These are phyloP conservation scores for Thalassiosira mediterranea DNA, from an alignment of 352 stramenopile genomes.

Conservation along the genomic window DNA sequence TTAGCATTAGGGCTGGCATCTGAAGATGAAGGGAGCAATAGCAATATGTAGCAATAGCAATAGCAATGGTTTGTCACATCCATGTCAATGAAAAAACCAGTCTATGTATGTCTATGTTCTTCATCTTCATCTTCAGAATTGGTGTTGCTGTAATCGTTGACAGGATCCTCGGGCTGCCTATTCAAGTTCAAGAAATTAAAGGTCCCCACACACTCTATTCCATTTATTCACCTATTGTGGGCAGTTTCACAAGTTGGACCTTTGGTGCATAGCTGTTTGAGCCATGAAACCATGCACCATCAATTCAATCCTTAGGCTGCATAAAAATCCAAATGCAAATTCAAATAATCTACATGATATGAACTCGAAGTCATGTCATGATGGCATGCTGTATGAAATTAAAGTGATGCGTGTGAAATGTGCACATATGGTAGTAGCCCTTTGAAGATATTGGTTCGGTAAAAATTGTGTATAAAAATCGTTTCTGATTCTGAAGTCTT, in stretches of 20 bases:
- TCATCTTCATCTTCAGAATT: too few relatives aligned
- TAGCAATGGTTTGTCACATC: too few relatives aligned
- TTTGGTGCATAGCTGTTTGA: background rate
- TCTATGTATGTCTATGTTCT: too few relatives aligned
- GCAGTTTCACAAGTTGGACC: background rate
- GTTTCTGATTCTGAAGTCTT: too few relatives aligned
- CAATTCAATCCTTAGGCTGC: conserved; percentile 57
- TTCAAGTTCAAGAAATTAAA: background rate
- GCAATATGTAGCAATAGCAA: too few relatives aligned
- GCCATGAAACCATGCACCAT: conserved; percentile 67
- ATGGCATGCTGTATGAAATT: conserved; percentile 73
- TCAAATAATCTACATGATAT: conserved; percentile 74
- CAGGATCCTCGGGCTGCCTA: too few relatives aligned
- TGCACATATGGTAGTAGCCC: conserved; percentile 53
- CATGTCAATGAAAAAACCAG: too few relatives aligned
- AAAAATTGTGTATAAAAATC: too few relatives aligned
- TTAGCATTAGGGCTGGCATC: too few relatives aligned
- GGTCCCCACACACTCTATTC: conserved; percentile 5
- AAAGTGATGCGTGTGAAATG: conserved; percentile 61
- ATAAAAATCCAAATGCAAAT: too few relatives aligned
- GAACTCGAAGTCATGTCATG: conserved; percentile 63
- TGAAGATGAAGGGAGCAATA: too few relatives aligned
- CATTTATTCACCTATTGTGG: background rate
- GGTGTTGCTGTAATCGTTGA: too few relatives aligned
- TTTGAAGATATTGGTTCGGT: conserved; percentile 75